Conservation (phyloP, 2,329 filamentous ascomycete species). For the Metarhizium robertsii region DNA sequence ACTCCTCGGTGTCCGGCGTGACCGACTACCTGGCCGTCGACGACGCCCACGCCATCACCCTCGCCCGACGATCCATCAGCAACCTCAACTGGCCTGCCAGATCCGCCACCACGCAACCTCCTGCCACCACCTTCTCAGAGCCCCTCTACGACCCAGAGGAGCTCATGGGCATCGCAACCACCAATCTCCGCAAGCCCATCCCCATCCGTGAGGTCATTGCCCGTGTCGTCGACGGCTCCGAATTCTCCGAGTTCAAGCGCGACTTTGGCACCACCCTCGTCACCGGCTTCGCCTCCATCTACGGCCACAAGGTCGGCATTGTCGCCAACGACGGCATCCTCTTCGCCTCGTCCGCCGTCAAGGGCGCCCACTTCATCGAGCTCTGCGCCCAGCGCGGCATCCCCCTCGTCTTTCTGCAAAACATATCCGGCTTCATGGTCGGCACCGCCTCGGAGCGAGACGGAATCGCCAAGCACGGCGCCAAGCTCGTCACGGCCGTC, state of each 20-base stretch:
- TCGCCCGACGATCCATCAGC: constrained; percentile 72
- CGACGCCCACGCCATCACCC: constrained; percentile 81
- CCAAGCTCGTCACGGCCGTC: constrained; percentile 92
- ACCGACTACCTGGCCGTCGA: constrained; percentile 93
- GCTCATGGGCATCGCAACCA: constrained; percentile 79
- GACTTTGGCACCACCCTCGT: constrained; percentile 84
- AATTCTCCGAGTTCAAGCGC: constrained; percentile 90
- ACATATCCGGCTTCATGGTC: constrained; percentile 98
- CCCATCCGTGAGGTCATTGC: constrained; percentile 86
- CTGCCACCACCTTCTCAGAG: constrained; percentile 50
- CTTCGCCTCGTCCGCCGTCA: constrained; percentile 79
- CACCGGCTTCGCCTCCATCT: constrained; percentile 83
- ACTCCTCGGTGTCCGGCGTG: constrained; percentile 84
- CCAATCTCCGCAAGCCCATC: constrained; percentile 78
- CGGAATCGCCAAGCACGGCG: constrained; percentile 95
- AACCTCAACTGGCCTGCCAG: constrained; percentile 80
- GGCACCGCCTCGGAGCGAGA: constrained; percentile 85
- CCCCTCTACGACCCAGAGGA: constrained; percentile 74
- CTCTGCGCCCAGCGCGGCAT: constrained; percentile 85
- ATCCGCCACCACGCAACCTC: constrained; percentile 14
- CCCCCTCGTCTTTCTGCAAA: constrained; percentile 87
- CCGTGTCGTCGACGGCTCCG: constrained; percentile 81
- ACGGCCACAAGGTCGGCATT: constrained; percentile 85
- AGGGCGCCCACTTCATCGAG: constrained; percentile 95
- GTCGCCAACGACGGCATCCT: constrained; percentile 94